phyloP scores from a whole-genome alignment of 2,329 filamentous ascomycete species.

The Colletotrichum chlorophyti region DNA sequence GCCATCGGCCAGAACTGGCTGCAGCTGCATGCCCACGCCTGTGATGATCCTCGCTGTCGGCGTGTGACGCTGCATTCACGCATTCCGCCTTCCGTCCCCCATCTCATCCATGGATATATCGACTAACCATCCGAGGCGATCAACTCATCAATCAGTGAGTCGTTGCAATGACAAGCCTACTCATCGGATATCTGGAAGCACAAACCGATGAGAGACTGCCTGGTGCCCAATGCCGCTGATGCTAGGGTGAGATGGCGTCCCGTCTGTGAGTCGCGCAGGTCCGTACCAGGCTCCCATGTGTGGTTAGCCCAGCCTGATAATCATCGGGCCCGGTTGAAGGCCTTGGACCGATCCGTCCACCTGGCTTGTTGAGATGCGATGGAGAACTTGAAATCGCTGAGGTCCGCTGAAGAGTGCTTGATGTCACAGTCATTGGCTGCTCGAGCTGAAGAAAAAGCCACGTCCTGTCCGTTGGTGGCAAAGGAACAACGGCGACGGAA shows the following conservation, averaged over 20 bases:
- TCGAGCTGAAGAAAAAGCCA: slow-evolving; percentile 9
- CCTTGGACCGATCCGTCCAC: slow-evolving; percentile 12
- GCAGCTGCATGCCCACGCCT: slow-evolving; percentile 25
- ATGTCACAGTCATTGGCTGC: neutral
- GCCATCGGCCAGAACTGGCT: slow-evolving; percentile 21
- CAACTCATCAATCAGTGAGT: slow-evolving; percentile 7
- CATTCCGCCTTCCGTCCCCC: neutral
- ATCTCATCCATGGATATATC: neutral
- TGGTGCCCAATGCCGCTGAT: slow-evolving; percentile 15
- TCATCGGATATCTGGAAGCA: slow-evolving; percentile 11
- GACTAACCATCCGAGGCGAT: neutral
- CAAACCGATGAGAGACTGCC: slow-evolving; percentile 12
- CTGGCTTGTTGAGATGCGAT: slow-evolving; percentile 7
- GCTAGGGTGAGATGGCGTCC: slow-evolving; percentile 7
- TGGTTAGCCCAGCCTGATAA: slow-evolving; percentile 22
- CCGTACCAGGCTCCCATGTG: slow-evolving; percentile 18
- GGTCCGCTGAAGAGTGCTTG: slow-evolving; percentile 8
- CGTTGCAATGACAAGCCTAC: neutral
- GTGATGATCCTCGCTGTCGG: slow-evolving; percentile 23
- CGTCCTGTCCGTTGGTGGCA: neutral
- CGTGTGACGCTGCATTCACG: slow-evolving; percentile 17
- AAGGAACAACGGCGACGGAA: neutral
- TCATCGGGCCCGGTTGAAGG: slow-evolving; percentile 2
- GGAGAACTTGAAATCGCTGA: neutral
- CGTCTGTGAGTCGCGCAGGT: slow-evolving; percentile 22